Percentiles rank a stretch among this genome's conserved stretches.
These are phyloP conservation scores for Talaromyces ruber DNA, from an alignment of 495 filamentous ascomycete genomes.

Conservation along the genomic window DNA sequence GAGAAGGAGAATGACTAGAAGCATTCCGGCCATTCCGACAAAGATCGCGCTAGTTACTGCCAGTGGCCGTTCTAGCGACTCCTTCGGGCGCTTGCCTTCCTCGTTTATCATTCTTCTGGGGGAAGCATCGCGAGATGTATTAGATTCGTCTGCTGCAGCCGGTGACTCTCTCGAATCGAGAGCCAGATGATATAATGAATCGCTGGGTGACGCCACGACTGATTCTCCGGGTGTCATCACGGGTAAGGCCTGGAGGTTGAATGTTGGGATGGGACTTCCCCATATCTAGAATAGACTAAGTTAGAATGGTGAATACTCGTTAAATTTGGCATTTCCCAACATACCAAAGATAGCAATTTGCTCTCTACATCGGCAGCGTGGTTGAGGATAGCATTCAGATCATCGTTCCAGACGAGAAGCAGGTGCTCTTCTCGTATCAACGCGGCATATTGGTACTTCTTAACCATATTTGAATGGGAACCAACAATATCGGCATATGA, in stretches of 20 bases:
- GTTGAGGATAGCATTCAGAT: constrained; percentile 22
- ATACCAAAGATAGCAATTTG: constrained; percentile 18
- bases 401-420: constrained; percentile 30
- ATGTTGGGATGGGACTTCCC: constrained; percentile 4
- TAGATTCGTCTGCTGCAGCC: neutral
- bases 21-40: constrained; percentile 17
- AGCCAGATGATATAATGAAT: constrained; percentile 1
- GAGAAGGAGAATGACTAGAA: constrained; percentile 5
- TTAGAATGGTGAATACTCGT: constrained; percentile 4
- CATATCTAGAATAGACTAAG: neutral
- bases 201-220: constrained; percentile 3
- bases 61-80: constrained; percentile 6
- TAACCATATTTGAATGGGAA: constrained; percentile 10
- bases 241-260: constrained; percentile 11
- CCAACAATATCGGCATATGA: constrained; percentile 17
- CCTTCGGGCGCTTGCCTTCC: constrained; percentile 3
- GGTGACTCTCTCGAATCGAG: constrained; percentile 1
- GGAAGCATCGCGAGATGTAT: neutral
- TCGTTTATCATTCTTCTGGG: neutral
- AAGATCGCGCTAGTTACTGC: constrained; percentile 14
- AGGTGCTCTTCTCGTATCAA: constrained; percentile 24
- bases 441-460: constrained; percentile 18
- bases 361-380: constrained; percentile 27
- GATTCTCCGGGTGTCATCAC: constrained; percentile 5
- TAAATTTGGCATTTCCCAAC: neutral